phyloP scores from a whole-genome alignment of 768 basidiomycete species.

The Naematelia encephala region DNA sequence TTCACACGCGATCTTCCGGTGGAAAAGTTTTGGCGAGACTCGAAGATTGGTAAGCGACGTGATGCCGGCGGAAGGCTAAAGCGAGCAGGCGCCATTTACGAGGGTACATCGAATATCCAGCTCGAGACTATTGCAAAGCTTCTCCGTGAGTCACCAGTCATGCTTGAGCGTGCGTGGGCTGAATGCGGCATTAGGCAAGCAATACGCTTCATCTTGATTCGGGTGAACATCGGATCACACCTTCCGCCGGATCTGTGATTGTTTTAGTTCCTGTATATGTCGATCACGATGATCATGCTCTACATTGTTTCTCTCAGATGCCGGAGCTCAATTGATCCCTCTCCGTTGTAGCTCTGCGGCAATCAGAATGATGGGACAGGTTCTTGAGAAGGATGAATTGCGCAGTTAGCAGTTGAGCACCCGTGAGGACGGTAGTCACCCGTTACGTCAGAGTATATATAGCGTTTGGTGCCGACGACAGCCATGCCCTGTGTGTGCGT shows the following conservation, averaged over 20 bases:
- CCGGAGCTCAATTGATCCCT: too few relatives aligned
- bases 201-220: constrained; percentile 1
- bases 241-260: background rate
- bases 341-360: too few relatives aligned
- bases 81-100: constrained; percentile 49
- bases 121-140: constrained; percentile 92
- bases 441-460: too few relatives aligned
- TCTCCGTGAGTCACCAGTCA: constrained; percentile 54
- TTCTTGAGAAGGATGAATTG: too few relatives aligned
- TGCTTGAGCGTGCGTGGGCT: background rate
- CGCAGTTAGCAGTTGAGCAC: too few relatives aligned
- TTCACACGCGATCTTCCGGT: constrained; percentile 75
- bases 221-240: background rate
- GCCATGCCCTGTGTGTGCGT: too few relatives aligned
- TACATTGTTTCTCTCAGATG: background rate
- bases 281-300: background rate
- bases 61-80: background rate
- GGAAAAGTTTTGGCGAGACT: constrained; percentile 77
- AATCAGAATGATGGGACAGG: too few relatives aligned
- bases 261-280: background rate
- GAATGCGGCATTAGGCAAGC: constrained; percentile 1
- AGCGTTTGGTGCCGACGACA: too few relatives aligned
- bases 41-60: constrained; percentile 71
- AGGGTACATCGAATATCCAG: constrained; percentile 93
- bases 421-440: too few relatives aligned